phyloP scores from a whole-genome alignment of 495 filamentous ascomycete species.

The Talaromyces ruber region DNA sequence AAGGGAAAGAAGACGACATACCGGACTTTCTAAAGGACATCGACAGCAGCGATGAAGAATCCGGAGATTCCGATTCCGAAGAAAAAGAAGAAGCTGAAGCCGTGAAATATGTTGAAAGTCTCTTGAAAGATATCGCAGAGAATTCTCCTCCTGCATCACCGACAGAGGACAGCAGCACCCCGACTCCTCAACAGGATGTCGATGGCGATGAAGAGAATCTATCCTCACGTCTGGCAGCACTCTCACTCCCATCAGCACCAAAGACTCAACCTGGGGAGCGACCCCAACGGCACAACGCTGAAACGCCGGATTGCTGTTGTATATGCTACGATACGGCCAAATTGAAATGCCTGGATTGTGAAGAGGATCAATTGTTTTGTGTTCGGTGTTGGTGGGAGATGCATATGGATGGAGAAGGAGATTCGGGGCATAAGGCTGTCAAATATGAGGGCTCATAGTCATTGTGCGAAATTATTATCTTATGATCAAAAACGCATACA shows the following conservation, averaged over 20 bases:
- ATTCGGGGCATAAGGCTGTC: not conserved
- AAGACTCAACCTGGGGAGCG: not conserved
- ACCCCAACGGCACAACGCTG: not conserved
- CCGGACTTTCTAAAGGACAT: not conserved
- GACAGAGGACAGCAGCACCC: not conserved
- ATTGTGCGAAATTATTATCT: not conserved
- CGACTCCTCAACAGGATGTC: not conserved
- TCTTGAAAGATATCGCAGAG: not conserved
- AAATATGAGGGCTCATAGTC: not conserved
- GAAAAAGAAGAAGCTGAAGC: conserved; percentile 6
- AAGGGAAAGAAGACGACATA: not conserved
- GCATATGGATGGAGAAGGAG: conserved; percentile 2
- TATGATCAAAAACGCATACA: not conserved
- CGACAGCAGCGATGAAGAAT: not conserved
- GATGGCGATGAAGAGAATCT: not conserved
- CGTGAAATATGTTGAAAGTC: not conserved
- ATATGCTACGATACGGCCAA: conserved; percentile 7
- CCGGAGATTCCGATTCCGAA: not conserved
- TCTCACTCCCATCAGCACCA: conserved; percentile 7
- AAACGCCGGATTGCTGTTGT: conserved; percentile 1
- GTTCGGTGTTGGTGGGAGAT: conserved; percentile 8
- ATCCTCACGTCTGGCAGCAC: not conserved
- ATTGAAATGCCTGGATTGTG: conserved; percentile 4
- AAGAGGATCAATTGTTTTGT: conserved; percentile 5
- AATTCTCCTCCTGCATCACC: not conserved